phyloP scores from a whole-genome alignment of 768 basidiomycete genomes.

The Mycena capillaripes region DNA sequence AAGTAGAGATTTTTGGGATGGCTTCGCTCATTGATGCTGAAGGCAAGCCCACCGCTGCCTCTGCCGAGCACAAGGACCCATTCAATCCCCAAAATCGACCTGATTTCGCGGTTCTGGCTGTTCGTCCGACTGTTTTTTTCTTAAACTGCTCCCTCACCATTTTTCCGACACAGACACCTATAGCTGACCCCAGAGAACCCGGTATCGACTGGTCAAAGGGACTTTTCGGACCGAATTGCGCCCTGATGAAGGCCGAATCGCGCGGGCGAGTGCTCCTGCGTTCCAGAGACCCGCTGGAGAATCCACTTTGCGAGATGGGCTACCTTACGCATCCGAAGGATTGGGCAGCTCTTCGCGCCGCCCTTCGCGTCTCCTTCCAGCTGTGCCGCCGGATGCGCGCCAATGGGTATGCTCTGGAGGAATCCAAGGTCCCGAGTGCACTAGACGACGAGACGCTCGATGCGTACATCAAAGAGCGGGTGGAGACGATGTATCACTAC shows the following conservation, averaged over 20 bases:
- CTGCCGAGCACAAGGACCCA: conserved; percentile 9
- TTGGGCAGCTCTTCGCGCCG: conserved; percentile 7
- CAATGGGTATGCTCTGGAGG: neutral
- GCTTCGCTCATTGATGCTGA: conserved; percentile 8
- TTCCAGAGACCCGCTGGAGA: conserved; percentile 7
- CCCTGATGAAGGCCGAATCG: conserved; percentile 4
- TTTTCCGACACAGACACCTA: too few relatives aligned
- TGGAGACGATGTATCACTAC: conserved; percentile 64
- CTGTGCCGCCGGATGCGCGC: conserved; percentile 16
- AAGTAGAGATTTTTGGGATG: conserved; percentile 3
- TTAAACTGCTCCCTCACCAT: too few relatives aligned
- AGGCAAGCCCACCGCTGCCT: neutral
- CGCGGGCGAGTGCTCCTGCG: neutral
- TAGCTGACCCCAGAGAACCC: conserved; percentile 17
- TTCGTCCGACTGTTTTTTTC: neutral
- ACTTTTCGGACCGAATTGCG: conserved; percentile 14
- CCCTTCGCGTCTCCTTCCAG: neutral
- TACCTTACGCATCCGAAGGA: conserved; percentile 1
- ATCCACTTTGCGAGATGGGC: conserved; percentile 14
- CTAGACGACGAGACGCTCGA: conserved; percentile 52
- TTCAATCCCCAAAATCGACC: conserved; percentile 9
- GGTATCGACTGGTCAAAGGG: conserved; percentile 13
- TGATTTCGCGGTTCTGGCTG: conserved; percentile 24
- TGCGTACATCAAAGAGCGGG: conserved; percentile 53
- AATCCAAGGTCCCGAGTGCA: neutral